Base-by-base conservation (phyloP, 1,284 basidiomycete species). In the Gymnopus androsaceus region DNA sequence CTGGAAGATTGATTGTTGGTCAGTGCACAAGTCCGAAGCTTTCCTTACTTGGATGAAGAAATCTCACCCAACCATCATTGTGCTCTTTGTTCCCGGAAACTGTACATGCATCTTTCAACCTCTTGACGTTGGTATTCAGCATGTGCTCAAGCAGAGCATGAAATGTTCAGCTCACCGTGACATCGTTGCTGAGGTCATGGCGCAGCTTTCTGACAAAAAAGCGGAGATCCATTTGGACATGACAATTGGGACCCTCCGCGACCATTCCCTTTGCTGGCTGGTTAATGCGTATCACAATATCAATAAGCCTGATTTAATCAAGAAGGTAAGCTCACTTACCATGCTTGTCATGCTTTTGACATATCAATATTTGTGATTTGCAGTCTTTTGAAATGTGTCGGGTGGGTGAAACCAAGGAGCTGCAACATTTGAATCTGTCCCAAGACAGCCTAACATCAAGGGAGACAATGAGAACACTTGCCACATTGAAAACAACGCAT, bases 1-100 rank as follows among this genome's bases (percentile, higher is more conserved):
- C 12, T 50, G 48, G 48, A 50, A 50, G 21, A 50, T 50, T 19
- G 48, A 50, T 19, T 50, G 48, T 37, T 50, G 48, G 48, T 50
- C 48, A 12, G 48, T 50, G 7, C 48, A 50, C 17, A 50, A 50
- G 23, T 50, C 48, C 9, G 23, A 38, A 25, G 48, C 5, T 6
- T 50, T 50, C 28, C 48, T 50, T 11, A 19, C 4, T 15, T 51
- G 49, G 49, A 51, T 51, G 49, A 51, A 51, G 36, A 25, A 4
- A n/a, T 40, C 34, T 8, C 48, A 50, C 48, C 31, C 30, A 37
- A 36, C 8, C 8, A 50, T 50, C 21, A 21, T 50, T 27, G 12
- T 50, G 14, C 36, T 50, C 1, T 50, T 50, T 23, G 48, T 50
- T 21, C 48, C 48, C 15, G 48, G 48, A 15, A 50, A 50, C 34